These are phyloP conservation scores for Xylariaceae sp. DNA, from an alignment of 2,329 filamentous ascomycete genomes.

Conservation along the genomic window DNA sequence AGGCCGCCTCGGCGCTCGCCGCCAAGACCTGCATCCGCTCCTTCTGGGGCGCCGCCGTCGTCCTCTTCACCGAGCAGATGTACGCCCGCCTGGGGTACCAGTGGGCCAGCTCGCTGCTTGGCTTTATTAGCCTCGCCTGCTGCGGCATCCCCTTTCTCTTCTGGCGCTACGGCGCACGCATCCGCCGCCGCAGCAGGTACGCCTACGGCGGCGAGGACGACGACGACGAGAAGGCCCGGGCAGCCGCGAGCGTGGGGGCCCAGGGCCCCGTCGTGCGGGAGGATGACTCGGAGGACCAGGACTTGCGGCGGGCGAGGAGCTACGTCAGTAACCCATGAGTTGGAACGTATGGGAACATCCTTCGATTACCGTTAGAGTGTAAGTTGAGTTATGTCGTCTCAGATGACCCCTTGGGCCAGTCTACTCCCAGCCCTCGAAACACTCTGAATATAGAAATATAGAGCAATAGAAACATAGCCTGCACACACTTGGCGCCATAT, in stretches of 20 bases:
- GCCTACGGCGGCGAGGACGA: slow-evolving; percentile 58
- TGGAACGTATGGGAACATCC: no score
- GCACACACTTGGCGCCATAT: no score
- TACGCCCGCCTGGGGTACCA: slow-evolving; percentile 63
- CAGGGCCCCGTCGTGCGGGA: slow-evolving; percentile 1
- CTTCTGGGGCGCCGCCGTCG: slow-evolving; percentile 71
- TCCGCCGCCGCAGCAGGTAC: slow-evolving; percentile 62
- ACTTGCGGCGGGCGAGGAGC: slow-evolving; percentile 1
- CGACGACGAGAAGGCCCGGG: slow-evolving; percentile 12
- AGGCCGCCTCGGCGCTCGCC: slow-evolving; percentile 73
- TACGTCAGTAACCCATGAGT: slow-evolving; percentile 2
- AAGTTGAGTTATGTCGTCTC: no score
- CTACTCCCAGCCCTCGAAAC: no score
- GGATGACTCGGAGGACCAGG: slow-evolving; percentile 2
- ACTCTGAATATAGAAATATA: no score
- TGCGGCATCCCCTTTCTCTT: slow-evolving; percentile 80
- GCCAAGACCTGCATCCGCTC: slow-evolving; percentile 74
- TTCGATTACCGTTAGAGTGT: no score
- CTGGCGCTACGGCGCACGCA: slow-evolving; percentile 66
- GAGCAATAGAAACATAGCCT: no score
- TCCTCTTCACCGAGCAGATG: slow-evolving; percentile 80
- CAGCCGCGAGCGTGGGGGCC: slow-evolving; percentile 6
- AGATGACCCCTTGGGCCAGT: no score
- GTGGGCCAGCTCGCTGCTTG: slow-evolving; percentile 68
- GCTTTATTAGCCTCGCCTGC: slow-evolving; percentile 67